Percentiles rank a stretch among this genome's conserved stretches.
Conservation (phyloP, 2,329 filamentous ascomycete genomes). For the Fusarium sp. region DNA sequence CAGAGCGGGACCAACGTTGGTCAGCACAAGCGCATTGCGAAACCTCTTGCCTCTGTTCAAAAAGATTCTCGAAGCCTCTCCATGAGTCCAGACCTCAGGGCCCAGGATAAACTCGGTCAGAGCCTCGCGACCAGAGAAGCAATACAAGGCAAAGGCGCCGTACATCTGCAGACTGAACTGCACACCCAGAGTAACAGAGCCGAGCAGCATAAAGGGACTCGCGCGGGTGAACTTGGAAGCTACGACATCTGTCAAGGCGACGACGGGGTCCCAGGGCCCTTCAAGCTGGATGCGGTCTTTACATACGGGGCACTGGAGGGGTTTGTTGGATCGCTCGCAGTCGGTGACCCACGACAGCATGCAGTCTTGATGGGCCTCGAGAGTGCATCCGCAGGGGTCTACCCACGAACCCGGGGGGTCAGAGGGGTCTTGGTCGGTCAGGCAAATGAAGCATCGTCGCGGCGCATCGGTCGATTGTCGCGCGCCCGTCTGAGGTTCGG, state of each 20-base stretch:
- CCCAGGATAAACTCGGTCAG: constrained; percentile 55
- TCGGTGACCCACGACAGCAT: constrained; percentile 95
- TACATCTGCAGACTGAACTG: constrained; percentile 65
- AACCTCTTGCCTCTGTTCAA: constrained; percentile 45
- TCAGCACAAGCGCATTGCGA: constrained; percentile 51
- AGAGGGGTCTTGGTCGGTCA: constrained; percentile 64
- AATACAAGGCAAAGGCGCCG: constrained; percentile 60
- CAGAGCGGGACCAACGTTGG: constrained; percentile 59
- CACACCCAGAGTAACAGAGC: constrained; percentile 63
- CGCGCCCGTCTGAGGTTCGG: constrained; percentile 10
- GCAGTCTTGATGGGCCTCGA: constrained; percentile 91
- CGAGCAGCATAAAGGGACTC: constrained; percentile 72
- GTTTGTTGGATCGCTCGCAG: constrained; percentile 74
- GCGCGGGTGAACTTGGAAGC: constrained; percentile 64
- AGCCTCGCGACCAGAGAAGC: constrained; percentile 62
- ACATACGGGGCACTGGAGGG: constrained; percentile 88
- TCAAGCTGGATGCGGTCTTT: constrained; percentile 82
- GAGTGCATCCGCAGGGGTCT: constrained; percentile 88
- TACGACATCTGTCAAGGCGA: constrained; percentile 72
- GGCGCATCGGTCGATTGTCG: constrained; percentile 38
- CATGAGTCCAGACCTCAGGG: constrained; percentile 44
- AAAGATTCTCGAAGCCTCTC: constrained; percentile 32
- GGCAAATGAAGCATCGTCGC: constrained; percentile 71
- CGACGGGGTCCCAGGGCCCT: constrained; percentile 77
- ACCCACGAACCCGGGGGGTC: constrained; percentile 73